A percentile compares a stretch with the other conserved stretches of the same genome.
These are phyloP conservation scores for Amaranthus hypochondriacus DNA, from an alignment of 148 eudicot genomes.

Conservation along the genomic window DNA sequence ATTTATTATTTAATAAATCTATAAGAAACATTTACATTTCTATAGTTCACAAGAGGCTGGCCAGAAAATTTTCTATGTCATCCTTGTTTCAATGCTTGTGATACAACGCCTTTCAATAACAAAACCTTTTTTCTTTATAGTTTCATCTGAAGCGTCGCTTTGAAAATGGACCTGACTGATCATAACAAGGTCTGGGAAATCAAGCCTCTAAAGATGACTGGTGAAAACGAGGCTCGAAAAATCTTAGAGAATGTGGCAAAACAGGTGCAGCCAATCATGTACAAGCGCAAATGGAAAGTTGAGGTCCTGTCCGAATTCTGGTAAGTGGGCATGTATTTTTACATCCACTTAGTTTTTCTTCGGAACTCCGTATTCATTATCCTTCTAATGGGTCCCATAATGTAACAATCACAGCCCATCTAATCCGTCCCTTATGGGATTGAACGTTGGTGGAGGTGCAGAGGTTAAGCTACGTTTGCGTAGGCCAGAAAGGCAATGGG, in stretches of 20 bases:
- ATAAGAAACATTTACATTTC: too few relatives aligned
- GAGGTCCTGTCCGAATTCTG: constrained; percentile 75
- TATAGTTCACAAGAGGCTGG: neutral
- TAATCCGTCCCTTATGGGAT: constrained; percentile 67
- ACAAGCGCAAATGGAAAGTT: constrained; percentile 71
- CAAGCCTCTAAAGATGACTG: constrained; percentile 53
- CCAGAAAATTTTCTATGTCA: neutral
- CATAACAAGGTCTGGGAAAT: constrained; percentile 84
- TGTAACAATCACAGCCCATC: constrained; percentile 50
- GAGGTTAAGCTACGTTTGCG: constrained; percentile 73
- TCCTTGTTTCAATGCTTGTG: neutral
- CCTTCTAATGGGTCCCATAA: constrained; percentile 6
- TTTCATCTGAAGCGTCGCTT: constrained; percentile 2
- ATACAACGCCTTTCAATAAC: neutral
- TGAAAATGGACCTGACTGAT: constrained; percentile 59
- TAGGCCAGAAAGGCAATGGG: constrained; percentile 65
- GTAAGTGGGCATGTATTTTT: constrained; percentile 26
- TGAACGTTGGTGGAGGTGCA: constrained; percentile 69
- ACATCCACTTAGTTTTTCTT: neutral
- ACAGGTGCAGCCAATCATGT: constrained; percentile 85
- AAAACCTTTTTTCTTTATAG: neutral
- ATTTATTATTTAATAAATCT: neutral
- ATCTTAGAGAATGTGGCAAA: constrained; percentile 61
- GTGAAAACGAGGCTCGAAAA: constrained; percentile 64
- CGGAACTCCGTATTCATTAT: neutral